Conservation (phyloP, 2,329 filamentous ascomycete species). For the Biscogniauxia sp. region DNA sequence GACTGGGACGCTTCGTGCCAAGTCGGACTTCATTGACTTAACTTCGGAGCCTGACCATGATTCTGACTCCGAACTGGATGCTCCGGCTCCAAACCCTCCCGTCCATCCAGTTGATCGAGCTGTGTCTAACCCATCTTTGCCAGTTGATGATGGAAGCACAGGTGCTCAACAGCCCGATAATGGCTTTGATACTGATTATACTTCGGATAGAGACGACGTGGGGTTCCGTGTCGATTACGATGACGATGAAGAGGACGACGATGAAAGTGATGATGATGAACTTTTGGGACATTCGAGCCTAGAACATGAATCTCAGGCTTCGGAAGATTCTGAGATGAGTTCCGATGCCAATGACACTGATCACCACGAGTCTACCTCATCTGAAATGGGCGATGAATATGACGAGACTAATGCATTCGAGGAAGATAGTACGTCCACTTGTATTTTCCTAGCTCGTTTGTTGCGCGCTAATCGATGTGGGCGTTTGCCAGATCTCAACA, state of each 20-base stretch:
- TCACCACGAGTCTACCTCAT: constrained; percentile 1
- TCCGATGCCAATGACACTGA: constrained; percentile 1
- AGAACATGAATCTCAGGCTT: not conserved
- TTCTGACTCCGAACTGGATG: not conserved
- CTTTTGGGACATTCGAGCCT: not conserved
- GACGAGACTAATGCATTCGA: constrained; percentile 6
- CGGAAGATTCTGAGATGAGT: not conserved
- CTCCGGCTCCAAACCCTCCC: too few relatives aligned
- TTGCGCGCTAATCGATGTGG: not conserved
- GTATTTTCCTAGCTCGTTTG: not conserved
- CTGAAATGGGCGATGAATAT: constrained; percentile 9
- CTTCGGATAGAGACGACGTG: not conserved
- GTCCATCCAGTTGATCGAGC: not conserved
- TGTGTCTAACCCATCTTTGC: not conserved
- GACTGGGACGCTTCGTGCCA: not conserved
- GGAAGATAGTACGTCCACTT: constrained; percentile 13
- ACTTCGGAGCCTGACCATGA: not conserved
- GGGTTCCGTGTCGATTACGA: not conserved
- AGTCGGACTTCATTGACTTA: not conserved
- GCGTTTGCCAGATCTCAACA: constrained; percentile 1
- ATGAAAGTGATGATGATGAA: not conserved
- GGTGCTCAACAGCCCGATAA: not conserved
- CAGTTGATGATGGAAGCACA: not conserved
- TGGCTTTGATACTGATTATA: not conserved
- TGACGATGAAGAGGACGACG: not conserved